These are phyloP conservation scores for Albizia julibrissin DNA, from an alignment of 306 rosid genomes.

Conservation along the genomic window DNA sequence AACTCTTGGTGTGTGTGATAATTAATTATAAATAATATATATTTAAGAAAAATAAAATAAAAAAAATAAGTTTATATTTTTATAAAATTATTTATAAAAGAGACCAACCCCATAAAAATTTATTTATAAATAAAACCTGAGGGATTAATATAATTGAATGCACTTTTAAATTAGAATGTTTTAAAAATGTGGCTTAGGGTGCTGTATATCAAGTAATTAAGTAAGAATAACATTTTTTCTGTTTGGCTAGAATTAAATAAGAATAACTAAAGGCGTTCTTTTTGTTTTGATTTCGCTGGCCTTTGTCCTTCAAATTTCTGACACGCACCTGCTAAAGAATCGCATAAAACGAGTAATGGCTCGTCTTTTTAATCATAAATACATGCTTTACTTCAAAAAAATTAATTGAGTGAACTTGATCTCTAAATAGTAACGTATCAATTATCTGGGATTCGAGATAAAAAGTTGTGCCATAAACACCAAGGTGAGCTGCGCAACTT, in stretches of 20 bases:
- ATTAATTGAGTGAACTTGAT: not conserved
- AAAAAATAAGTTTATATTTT: too few species aligned
- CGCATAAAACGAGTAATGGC: not conserved
- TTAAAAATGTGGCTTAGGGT: not conserved
- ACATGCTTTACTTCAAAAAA: not conserved
- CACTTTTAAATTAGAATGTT: not conserved
- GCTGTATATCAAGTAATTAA: too few species aligned
- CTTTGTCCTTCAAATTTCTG: not conserved
- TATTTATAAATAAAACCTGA: too few species aligned
- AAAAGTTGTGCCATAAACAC: not conserved
- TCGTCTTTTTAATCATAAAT: not conserved
- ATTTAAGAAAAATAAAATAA: too few species aligned
- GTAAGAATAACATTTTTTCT: too few species aligned
- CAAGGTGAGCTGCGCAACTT: not conserved
- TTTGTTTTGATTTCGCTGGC: not conserved
- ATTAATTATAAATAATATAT: too few species aligned
- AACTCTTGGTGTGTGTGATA: too few species aligned
- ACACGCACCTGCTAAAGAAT: not conserved
- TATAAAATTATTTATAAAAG: too few species aligned
- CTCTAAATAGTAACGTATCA: not conserved
- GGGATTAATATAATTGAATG: not conserved
- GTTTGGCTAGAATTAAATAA: too few species aligned
- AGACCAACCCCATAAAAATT: too few species aligned
- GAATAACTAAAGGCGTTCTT: not conserved
- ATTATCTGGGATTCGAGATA: not conserved